Evolutionary conservation across 768 basidiomycete species (phyloP), one percentile per base, ranked within the genome.

Genomic region (Rubroboletus satanas): DNA sequence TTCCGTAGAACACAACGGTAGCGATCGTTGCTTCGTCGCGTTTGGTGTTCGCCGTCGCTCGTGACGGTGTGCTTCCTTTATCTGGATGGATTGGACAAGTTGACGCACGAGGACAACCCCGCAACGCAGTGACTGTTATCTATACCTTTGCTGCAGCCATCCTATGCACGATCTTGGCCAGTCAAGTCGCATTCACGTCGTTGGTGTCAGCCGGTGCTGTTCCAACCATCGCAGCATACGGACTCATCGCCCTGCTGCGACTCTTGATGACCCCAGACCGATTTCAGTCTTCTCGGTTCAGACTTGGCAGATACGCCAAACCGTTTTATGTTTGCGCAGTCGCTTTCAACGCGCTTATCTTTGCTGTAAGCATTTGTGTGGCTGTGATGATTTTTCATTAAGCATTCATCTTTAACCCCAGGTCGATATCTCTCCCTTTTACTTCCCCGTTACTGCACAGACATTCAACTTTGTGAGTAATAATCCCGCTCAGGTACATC

Each of bases 161-260:
- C 21, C 78, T 95, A n/a, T 93, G 90, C 75, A 87, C 89, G 9
- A 94, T 95, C 64, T 74, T 96, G 26, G 90, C 93, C 0, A 91
- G 89, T 63, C 84, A 88, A 62, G 94, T 95, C 36, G 93, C 94
- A 4, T 97, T 96, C 75, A 93, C 87, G 3, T 94, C 92, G 14
- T 77, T 96, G 56, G 81, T 94, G 39, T 93, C 90, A 11, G 94
- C 92, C 7, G 89, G 90, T 23, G 90, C 78, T 5, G 79, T 92
- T 3, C 93, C 93, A 1, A 93, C 89, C 3, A 92, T 93, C 54
- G 90, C 92, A 0, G 89, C 91, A 2, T 95, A 95, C 65, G 90
- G 84, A 0, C 76, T 95, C 42, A 93, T 95, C 55, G 83, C 88
- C 9, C 65, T 88, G 2, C 76, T 94, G 32, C 82, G 90, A 31